Evolutionary conservation across 1,284 basidiomycete species (phyloP).

Genomic region (Trichosporon ovoides): DNA sequence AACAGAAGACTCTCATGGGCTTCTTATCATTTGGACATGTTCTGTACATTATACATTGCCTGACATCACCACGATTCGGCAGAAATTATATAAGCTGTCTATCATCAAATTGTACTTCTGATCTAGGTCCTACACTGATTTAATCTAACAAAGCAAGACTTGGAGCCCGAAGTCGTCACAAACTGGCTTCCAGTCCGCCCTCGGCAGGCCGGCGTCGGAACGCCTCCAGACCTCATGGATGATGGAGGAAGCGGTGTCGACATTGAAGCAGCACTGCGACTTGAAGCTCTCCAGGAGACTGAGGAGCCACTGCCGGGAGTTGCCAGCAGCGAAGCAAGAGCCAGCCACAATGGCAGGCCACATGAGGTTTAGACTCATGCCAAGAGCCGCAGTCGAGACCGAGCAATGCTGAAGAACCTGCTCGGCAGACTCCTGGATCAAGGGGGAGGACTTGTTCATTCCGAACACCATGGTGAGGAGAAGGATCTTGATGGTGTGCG

Average conservation of each 20-base stretch:
- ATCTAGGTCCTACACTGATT: background rate
- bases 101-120: background rate
- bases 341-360: conserved; percentile 54
- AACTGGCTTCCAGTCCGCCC: conserved; percentile 44
- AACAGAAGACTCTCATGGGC: background rate
- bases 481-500: conserved; percentile 51
- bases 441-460: conserved; percentile 44
- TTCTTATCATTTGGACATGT: background rate
- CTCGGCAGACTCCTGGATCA: conserved; percentile 47
- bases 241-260: conserved; percentile 54
- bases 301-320: conserved; percentile 48
- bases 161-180: conserved; percentile 41
- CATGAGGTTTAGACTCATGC: conserved; percentile 49
- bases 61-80: background rate
- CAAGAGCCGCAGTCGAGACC: conserved; percentile 40
- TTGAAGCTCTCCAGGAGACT: conserved; percentile 52
- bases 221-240: conserved; percentile 51
- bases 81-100: background rate
- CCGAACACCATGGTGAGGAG: conserved; percentile 52
- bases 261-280: conserved; percentile 54
- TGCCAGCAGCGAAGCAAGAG: conserved; percentile 47
- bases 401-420: conserved; percentile 44
- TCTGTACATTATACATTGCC: conserved; percentile 2
- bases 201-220: conserved; percentile 28
- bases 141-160: conserved; percentile 28